Evolutionary conservation across 2,329 filamentous ascomycete species (phyloP), one percentile per base, ranked within the genome.

Genomic region (Ramichloridium luteum): DNA sequence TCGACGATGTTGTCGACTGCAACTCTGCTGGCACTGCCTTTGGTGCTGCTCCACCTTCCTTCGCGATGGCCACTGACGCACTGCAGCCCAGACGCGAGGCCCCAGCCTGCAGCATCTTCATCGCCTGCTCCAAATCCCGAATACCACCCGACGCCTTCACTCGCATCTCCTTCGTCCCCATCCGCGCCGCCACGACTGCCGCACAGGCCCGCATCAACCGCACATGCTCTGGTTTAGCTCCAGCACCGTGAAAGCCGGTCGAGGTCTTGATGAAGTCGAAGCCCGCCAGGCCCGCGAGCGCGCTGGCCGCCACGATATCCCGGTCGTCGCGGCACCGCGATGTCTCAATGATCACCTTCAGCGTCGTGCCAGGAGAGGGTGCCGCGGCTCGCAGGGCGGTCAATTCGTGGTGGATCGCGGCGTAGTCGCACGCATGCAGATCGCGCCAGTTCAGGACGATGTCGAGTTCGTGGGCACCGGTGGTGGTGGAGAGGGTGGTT

Each of bases 71-170:
- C 34, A 74, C 57, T 3, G 70, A 70, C 30, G 46, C 60, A 50
- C 68, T 73, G 4, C 67, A 66, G 5, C 72, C 72, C 38, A 76
- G 57, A 23, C 72, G 57, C 25, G 58, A 62, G 1, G 72, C 71
- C 1, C 72, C 72, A 2, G 67, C 65, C 44, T 67, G 61, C 15
- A 74, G 45, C 68, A 75, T 72, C 41, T 53, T 56, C 27, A 65
- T 44, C 35, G 64, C 65, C 38, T 69, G 65, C 28, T 59, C 60
- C 13, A 66, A 47, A 12, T 60, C 64, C 40, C 67, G 55, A 1
- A 75, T 58, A 1, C 70, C 72, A 3, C 72, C 72, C 37, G 65
- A 70, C 5, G 72, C 72, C 51, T 75, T 74, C 27, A 75, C 68
- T 33, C 62, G 55, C 55, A 68, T 65, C 40, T 48, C 47, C 8